Percentiles rank a stretch among this genome's conserved stretches.
Conservation (phyloP, 2,329 filamentous ascomycete species). For the Helicocarpus griseus region DNA sequence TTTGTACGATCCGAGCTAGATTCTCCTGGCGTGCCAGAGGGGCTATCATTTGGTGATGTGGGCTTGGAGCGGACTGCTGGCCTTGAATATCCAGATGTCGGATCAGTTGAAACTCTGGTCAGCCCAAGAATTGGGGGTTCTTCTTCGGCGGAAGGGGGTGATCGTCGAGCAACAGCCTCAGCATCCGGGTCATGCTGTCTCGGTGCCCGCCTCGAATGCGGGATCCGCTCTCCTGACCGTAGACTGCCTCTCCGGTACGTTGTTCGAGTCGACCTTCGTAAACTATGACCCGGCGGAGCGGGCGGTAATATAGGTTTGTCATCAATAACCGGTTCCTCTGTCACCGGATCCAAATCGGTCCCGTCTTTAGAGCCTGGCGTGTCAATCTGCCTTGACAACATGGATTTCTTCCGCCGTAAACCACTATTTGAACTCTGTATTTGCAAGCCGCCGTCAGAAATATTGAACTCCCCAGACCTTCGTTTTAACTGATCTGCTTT, state of each 20-base stretch:
- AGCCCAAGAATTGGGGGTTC: conserved; percentile 22
- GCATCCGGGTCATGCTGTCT: conserved; percentile 53
- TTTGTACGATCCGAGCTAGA: conserved; percentile 20
- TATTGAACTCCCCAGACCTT: conserved; percentile 61
- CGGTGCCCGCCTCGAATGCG: conserved; percentile 63
- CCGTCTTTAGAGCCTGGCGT: conserved; percentile 40
- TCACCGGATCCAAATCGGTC: conserved; percentile 7
- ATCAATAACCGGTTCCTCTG: conserved; percentile 34
- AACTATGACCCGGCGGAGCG: conserved; percentile 60
- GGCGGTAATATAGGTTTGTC: conserved; percentile 82
- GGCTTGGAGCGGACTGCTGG: conserved; percentile 17
- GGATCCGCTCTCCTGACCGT: conserved; percentile 63
- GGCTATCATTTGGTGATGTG: conserved; percentile 17
- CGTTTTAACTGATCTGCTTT: conserved; percentile 82
- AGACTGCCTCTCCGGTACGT: conserved; percentile 85
- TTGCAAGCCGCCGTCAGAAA: conserved; percentile 50
- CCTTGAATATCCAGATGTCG: conserved; percentile 39
- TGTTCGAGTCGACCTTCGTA: conserved; percentile 84
- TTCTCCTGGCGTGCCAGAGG: conserved; percentile 16
- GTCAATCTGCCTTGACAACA: conserved; percentile 87
- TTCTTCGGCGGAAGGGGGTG: conserved; percentile 24
- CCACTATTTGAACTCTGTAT: conserved; percentile 47
- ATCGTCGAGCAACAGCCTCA: conserved; percentile 37
- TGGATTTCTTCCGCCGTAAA: conserved; percentile 81
- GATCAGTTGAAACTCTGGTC: conserved; percentile 29